Evolutionary conservation across 2,329 filamentous ascomycete species (phyloP).

Genomic region (Xylariaceae sp.): DNA sequence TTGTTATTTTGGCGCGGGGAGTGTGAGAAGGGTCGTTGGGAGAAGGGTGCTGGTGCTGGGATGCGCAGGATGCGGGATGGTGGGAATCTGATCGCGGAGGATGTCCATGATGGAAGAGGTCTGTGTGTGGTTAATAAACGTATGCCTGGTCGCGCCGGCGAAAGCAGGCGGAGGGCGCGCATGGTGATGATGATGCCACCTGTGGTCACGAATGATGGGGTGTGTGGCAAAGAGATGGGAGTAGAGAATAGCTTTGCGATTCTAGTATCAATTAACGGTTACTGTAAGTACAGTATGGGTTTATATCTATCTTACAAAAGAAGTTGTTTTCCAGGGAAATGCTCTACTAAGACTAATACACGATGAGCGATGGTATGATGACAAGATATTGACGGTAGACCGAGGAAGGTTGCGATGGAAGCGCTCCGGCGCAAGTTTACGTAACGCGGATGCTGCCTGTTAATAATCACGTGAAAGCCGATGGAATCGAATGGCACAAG

Average conservation of each 20-base stretch:
- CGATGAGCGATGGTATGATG: background rate
- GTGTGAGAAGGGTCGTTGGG: conserved; percentile 20
- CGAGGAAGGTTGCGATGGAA: background rate
- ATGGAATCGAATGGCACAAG: no score
- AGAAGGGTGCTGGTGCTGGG: conserved; percentile 7
- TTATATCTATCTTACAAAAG: background rate
- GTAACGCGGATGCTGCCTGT: background rate
- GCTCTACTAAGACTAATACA: background rate
- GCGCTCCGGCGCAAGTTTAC: background rate
- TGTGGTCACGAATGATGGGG: background rate
- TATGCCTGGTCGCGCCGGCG: conserved; percentile 6
- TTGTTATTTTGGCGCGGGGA: conserved; percentile 19
- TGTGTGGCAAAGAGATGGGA: background rate
- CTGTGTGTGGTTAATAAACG: conserved; percentile 5
- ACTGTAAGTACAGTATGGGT: background rate
- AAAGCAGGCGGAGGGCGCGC: conserved; percentile 18
- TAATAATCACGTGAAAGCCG: background rate
- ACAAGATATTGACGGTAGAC: background rate
- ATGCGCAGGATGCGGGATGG: conserved; percentile 7
- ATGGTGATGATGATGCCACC: conserved; percentile 13
- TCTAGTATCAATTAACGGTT: background rate
- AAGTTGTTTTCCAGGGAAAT: background rate
- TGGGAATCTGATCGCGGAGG: background rate
- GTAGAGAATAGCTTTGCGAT: background rate
- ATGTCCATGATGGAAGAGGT: background rate